Evolutionary conservation across 495 filamentous ascomycete species (phyloP).

Genomic region (Penicillium parvum): DNA sequence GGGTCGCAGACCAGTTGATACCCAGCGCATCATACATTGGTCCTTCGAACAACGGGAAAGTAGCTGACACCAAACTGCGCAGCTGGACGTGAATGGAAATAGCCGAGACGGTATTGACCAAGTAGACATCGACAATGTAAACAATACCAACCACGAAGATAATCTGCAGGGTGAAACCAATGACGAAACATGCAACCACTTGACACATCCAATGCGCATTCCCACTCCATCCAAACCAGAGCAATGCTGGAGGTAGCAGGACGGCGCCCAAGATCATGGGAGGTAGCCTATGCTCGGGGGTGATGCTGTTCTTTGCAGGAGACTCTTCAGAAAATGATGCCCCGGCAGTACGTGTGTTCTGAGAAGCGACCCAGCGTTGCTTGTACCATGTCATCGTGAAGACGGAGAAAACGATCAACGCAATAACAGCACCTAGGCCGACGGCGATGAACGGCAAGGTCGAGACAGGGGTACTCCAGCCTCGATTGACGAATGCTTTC

Average conservation of each 20-base stretch:
- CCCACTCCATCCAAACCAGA: slow-evolving; percentile 55
- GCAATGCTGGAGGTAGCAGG: slow-evolving; percentile 48
- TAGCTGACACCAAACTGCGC: slow-evolving; percentile 51
- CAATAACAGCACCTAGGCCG: slow-evolving; percentile 35
- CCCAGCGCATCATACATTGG: slow-evolving; percentile 38
- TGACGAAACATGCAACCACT: slow-evolving; percentile 24
- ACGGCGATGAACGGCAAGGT: slow-evolving; percentile 52
- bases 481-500: slow-evolving; percentile 40
- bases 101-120: slow-evolving; percentile 46
- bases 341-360: not conserved
- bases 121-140: slow-evolving; percentile 55
- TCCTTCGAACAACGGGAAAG: slow-evolving; percentile 23
- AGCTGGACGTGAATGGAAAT: slow-evolving; percentile 62
- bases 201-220: slow-evolving; percentile 20
- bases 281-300: slow-evolving; percentile 49
- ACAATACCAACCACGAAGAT: slow-evolving; percentile 35
- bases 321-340: no score
- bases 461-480: slow-evolving; percentile 34
- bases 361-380: slow-evolving; percentile 10
- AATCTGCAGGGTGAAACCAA: slow-evolving; percentile 24
- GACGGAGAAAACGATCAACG: slow-evolving; percentile 15
- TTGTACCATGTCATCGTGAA: slow-evolving; percentile 28
- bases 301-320: not conserved
- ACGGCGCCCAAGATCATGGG: slow-evolving; percentile 48
- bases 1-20: slow-evolving; percentile 54